phyloP scores from a whole-genome alignment of 106 monocot genomes.

The Dioscorea alata region DNA sequence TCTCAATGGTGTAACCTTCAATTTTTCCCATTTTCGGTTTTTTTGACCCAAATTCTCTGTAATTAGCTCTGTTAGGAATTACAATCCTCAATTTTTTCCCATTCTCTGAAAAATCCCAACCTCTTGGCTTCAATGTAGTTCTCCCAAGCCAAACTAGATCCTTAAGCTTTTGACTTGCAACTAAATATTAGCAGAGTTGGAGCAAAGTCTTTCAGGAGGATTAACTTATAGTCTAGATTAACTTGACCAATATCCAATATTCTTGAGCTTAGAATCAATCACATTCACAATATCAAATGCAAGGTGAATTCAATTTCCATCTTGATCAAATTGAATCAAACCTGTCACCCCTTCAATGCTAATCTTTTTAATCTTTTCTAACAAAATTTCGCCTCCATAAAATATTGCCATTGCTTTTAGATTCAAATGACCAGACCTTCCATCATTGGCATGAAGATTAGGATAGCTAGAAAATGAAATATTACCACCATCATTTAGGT shows the following conservation, averaged over 20 bases:
- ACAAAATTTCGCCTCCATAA: no score
- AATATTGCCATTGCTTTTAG: no score
- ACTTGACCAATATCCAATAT: constrained; percentile 58
- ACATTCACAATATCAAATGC: constrained; percentile 57
- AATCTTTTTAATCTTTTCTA: no score
- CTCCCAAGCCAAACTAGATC: constrained; percentile 53
- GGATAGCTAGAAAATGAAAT: no score
- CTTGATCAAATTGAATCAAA: no score
- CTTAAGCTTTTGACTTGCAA: constrained; percentile 23
- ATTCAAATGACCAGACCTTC: no score
- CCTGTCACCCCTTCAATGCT: no score
- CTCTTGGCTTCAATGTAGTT: constrained; percentile 42
- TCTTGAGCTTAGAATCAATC: constrained; percentile 24
- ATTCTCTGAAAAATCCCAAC: constrained; percentile 58
- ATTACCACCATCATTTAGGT: no score
- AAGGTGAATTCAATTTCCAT: no score
- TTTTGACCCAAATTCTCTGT: constrained; percentile 38
- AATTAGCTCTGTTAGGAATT: constrained; percentile 44
- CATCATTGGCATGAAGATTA: no score
- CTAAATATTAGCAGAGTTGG: constrained; percentile 18
- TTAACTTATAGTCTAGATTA: constrained; percentile 34
- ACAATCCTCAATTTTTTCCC: constrained; percentile 50
- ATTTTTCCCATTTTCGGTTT: constrained; percentile 22
- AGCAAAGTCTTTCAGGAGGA: constrained; percentile 36
- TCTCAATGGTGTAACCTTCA: no score